Base-by-base conservation (phyloP, 345 rosid species). In the Trapa bicornis region DNA sequence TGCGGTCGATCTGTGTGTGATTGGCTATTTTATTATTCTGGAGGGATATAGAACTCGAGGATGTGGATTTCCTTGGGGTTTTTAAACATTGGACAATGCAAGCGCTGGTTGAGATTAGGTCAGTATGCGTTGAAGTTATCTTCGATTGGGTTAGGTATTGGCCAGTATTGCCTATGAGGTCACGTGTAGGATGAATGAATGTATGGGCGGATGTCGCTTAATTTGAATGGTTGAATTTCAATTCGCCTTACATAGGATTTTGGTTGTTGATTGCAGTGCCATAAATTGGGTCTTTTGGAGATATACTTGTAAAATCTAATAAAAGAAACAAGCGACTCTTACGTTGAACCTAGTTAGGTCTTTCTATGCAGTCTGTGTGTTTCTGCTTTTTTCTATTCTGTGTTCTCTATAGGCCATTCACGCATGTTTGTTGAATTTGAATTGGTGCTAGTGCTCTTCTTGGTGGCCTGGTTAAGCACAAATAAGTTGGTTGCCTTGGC, bases 201-300 rank as follows among this genome's bases (percentile, higher is more conserved):
- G 60, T 54, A 11, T 5, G 10, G 6, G 60, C 29, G 10, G 35
- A 29, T 57, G 37, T 7, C 37, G 8, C 3, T n/a, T n/a, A 53
- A 53, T n/a, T 58, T 33, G 38, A 33, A 3, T 32, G 36, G 37
- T 8, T 57, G 33, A 29, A 33, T 29, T 29, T 33, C 37, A 10
- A 5, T 57, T 57, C 37, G 2, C 32, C 13, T 9, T 57, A 3
- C 43, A 2, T 57, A 32, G 62, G 62, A 57, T 57, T 57, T 57
- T 57, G 36, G 36, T 0, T 57, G 63, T n/a, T n/a, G 0, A 29
- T 54, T 1, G 60, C 60, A 1, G 60, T n/a, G 60, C 12, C 48
- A 45, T 45, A 45, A 41, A 57, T 57, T 57, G 61, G 63, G 32
- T 58, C 63, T 58, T 58, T 33, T 10, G 63, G 63, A 37, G 37